These are phyloP conservation scores for Paralagenidium karlingii DNA, from an alignment of 352 stramenopile species.

Conservation along the genomic window DNA sequence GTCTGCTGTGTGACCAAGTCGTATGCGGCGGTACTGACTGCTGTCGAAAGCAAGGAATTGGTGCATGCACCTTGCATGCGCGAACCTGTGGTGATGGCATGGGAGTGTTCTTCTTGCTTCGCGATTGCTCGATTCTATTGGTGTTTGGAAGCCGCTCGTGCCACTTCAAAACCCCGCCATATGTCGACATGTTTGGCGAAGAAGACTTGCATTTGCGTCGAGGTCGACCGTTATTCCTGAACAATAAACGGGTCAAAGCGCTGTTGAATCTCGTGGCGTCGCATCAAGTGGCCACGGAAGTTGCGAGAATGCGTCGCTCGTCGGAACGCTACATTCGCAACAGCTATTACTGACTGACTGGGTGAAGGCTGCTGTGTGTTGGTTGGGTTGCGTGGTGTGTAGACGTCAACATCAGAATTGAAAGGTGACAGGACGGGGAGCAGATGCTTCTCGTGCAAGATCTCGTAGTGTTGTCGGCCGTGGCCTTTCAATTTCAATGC, in stretches of 20 bases:
- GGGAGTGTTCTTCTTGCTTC: constrained; percentile 75
- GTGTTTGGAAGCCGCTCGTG: constrained; percentile 60
- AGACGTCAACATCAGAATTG: no score
- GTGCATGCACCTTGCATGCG: constrained; percentile 60
- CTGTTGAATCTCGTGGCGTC: constrained; percentile 61
- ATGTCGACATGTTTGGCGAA: constrained; percentile 83
- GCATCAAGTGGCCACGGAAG: constrained; percentile 69
- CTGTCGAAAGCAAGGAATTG: constrained; percentile 50
- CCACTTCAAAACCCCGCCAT: constrained; percentile 78
- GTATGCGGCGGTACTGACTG: constrained; percentile 75
- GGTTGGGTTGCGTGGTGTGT: no score
- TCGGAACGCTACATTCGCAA: constrained; percentile 82
- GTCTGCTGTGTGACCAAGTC: constrained; percentile 58
- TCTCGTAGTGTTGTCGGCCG: no score
- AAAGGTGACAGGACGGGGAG: no score
- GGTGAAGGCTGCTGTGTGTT: no score
- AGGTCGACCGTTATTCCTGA: constrained; percentile 62
- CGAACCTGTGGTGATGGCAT: constrained; percentile 58
- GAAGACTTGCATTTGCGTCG: constrained; percentile 76
- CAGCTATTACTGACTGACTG: constrained; percentile 73
- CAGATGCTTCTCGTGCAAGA: no score
- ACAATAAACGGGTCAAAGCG: constrained; percentile 56
- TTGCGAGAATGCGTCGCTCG: constrained; percentile 65
- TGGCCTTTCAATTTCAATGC: no score
- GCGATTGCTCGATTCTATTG: constrained; percentile 60